Conservation (phyloP, 2,329 filamentous ascomycete genomes). For the Botrytis porri region DNA sequence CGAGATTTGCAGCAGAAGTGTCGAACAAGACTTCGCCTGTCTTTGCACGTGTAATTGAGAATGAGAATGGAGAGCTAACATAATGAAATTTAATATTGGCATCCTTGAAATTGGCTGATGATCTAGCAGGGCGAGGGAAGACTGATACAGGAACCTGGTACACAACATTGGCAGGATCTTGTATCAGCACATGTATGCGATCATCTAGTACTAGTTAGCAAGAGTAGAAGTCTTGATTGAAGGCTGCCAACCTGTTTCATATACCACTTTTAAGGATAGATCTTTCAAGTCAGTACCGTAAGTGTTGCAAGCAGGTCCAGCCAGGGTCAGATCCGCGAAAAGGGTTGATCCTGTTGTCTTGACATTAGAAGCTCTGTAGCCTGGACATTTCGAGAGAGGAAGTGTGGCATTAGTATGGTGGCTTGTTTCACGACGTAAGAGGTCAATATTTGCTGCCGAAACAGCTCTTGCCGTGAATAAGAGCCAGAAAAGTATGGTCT, state of each 20-base stretch:
- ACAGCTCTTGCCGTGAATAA: background rate
- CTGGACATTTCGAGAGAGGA: slow-evolving; percentile 44
- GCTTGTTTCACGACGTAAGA: background rate
- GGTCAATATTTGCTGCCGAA: slow-evolving; percentile 2
- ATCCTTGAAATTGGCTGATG: slow-evolving; percentile 35
- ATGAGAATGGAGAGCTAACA: slow-evolving; percentile 57
- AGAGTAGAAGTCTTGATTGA: slow-evolving; percentile 32
- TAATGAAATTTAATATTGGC: slow-evolving; percentile 52
- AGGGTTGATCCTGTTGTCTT: slow-evolving; percentile 44
- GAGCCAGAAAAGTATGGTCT: background rate
- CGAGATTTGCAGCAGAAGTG: slow-evolving; percentile 52
- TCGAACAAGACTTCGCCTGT: slow-evolving; percentile 57
- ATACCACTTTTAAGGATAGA: slow-evolving; percentile 57
- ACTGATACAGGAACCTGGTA: slow-evolving; percentile 62
- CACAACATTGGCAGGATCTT: slow-evolving; percentile 55
- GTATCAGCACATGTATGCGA: slow-evolving; percentile 63
- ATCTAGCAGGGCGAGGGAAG: slow-evolving; percentile 49
- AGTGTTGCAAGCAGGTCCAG: slow-evolving; percentile 56
- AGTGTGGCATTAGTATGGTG: slow-evolving; percentile 17
- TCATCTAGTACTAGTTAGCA: slow-evolving; percentile 42
- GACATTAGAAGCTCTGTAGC: slow-evolving; percentile 52
- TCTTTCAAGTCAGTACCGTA: slow-evolving; percentile 57
- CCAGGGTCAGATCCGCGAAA: slow-evolving; percentile 56
- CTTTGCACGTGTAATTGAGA: slow-evolving; percentile 50
- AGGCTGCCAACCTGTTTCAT: slow-evolving; percentile 51